Evolutionary conservation across 1,284 basidiomycete species (phyloP).

Genomic region (Tylopilus sp.): DNA sequence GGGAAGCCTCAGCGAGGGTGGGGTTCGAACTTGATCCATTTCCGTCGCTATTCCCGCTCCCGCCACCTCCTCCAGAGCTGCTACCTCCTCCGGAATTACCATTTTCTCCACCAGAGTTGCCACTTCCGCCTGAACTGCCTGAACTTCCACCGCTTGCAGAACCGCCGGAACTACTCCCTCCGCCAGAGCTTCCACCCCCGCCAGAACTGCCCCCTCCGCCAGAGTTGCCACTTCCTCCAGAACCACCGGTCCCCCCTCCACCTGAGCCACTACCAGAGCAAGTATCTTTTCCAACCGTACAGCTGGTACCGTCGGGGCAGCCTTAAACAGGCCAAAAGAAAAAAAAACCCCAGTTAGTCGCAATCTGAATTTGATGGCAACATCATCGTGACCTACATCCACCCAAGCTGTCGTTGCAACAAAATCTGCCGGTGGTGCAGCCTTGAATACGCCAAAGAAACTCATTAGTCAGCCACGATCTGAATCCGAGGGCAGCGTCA

Average conservation of each 20-base stretch:
- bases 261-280: constrained; percentile 3
- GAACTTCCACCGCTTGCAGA: too few species aligned
- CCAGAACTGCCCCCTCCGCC: too few species aligned
- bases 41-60: too few species aligned
- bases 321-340: not conserved
- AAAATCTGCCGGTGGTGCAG: constrained; percentile 17
- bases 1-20: not conserved
- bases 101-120: too few species aligned
- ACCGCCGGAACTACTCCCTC: too few species aligned
- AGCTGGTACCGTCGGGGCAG: constrained; percentile 24
- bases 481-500: not conserved
- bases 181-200: too few species aligned
- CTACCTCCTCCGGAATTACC: too few species aligned
- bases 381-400: constrained; percentile 26
- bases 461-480: constrained; percentile 1
- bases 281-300: constrained; percentile 8
- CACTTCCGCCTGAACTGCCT: too few species aligned
- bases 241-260: too few species aligned
- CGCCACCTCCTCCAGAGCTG: too few species aligned
- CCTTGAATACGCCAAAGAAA: too few species aligned
- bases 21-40: not conserved
- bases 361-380: not conserved
- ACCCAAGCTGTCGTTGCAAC: constrained; percentile 31
- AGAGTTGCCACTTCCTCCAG: too few species aligned
- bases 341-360: constrained; percentile 3